Evolutionary conservation across 2,329 filamentous ascomycete species (phyloP), one percentile per base, ranked within the genome.

Genomic region (Colletotrichum gigasporum): DNA sequence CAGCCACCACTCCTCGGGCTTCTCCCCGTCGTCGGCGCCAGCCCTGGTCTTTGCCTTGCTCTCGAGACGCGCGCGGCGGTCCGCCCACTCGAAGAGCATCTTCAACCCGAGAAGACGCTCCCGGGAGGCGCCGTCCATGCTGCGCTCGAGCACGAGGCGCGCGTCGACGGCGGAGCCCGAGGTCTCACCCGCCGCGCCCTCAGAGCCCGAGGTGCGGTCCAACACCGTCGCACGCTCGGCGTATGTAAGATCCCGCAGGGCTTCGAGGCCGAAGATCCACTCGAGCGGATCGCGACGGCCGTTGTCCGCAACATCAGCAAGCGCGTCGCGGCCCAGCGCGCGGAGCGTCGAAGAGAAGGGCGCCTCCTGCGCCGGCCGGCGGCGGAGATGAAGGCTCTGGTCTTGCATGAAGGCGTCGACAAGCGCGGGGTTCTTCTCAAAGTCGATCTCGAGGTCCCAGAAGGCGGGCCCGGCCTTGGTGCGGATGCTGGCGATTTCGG

Each of bases 361-460:
- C 7, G 84, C 85, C 69, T 92, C 90, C 68, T 87, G 86, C 39
- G 88, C 83, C 12, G 90, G 86, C 57, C 93, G 87, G 14, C 91
- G 85, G 16, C 91, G 87, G 4, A 97, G 87, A 71, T 89, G 90
- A 41, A 97, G 80, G 2, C 87, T 91, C 70, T 96, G 93, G 24
- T 90, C 89, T 18, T 83, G 81, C 10, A 80, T 80, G 78, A 97
- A 93, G 3, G 89, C 86, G 1, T 83, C 77, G 4, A 86, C 80
- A 50, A 96, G 86, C 0, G 81, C 76, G 0, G 89, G 81, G 60
- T 91, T 88, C 51, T 83, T 80, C 3, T 80, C 80, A 67, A 97
- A 93, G 72, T 96, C 90, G 4, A 97, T 82, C 5, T 89, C 88
- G 3, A 96, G 84, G 41, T 92, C 90, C 94, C 94, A 97, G 79